Conservation (phyloP, 2,329 filamentous ascomycete genomes). For the Colletotrichum spaethianum region DNA sequence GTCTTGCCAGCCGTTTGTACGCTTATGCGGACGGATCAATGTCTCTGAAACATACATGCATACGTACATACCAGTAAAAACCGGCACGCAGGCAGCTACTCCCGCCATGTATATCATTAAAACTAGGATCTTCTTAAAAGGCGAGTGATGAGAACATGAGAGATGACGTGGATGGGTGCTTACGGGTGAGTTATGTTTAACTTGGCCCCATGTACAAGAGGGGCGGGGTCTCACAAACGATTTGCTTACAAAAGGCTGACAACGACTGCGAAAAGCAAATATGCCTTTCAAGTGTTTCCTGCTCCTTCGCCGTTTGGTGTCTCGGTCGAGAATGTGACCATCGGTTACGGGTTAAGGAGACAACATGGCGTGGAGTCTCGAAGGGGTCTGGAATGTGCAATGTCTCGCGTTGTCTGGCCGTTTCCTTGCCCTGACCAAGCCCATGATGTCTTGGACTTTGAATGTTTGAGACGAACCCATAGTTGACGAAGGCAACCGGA, state of each 20-base stretch:
- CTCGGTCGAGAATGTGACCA: slow-evolving; percentile 13
- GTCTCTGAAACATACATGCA: slow-evolving; percentile 3
- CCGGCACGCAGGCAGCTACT: slow-evolving; percentile 4
- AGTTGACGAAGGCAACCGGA: background rate
- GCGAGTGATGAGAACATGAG: background rate
- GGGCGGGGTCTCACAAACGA: background rate
- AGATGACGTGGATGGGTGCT: background rate
- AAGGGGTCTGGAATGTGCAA: slow-evolving; percentile 12
- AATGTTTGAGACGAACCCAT: background rate
- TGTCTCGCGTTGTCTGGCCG: slow-evolving; percentile 6
- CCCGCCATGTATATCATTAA: background rate
- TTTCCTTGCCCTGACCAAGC: slow-evolving; percentile 5
- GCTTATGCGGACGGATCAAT: slow-evolving; percentile 6
- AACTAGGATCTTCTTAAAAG: background rate
- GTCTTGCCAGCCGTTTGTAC: background rate
- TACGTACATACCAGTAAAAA: background rate
- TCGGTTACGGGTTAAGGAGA: slow-evolving; percentile 33
- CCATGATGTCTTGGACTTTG: slow-evolving; percentile 28
- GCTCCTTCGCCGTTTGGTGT: slow-evolving; percentile 29
- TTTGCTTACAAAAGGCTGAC: slow-evolving; percentile 22
- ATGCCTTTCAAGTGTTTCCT: background rate
- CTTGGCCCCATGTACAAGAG: background rate
- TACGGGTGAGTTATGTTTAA: background rate
- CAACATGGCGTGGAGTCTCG: slow-evolving; percentile 30
- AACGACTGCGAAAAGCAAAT: slow-evolving; percentile 7